Evolutionary conservation across 768 basidiomycete genomes (phyloP), one percentile per base, ranked within the genome.

Genomic region (Lyophyllum semitale): DNA sequence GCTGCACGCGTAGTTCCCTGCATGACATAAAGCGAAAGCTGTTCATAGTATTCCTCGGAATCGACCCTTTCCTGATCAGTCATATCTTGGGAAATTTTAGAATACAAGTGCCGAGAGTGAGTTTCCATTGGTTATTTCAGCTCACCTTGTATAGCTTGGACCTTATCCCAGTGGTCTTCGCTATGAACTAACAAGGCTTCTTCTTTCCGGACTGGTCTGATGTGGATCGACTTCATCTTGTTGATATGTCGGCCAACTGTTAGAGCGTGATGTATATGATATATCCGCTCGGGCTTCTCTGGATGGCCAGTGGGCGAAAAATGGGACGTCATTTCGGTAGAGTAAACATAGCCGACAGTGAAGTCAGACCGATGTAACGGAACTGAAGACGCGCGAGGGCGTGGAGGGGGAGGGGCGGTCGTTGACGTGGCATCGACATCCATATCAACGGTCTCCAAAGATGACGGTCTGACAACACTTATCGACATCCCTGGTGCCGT

Each of bases 161-260:
- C 88, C 71, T 91, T 92, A 59, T 94, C 84, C 95, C 95, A 98
- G 59, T 93, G 91, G 47, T 89, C 90, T 63, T 90, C 86, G 43
- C 86, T 88, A 70, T 99, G 97, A 4, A 98, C 94, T 22, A 98
- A 84, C 53, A 93, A 71, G 12, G 86, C 91, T 72, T 98, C 95
- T 27, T 88, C 81, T 57, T 82, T 84, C 40, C 80, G 77, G 12
- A 90, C 93, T 46, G 84, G 78, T 48, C 92, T 80, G 63, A 93
- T 88, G 0, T 85, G 85, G 18, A 98, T 73, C 63, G 80, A 81
- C 64, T 86, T 84, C 92, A 96, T 96, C 63, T 83, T 82, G 17
- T 75, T 64, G 43, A 85, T 77, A 62, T 90, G 75, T 25, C 83
- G 83, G 37, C 78, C 78, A 35, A 72, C 72, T n/a, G 78, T 73